These are phyloP conservation scores for Jacaranda copaia DNA, from an alignment of 257 asterid species.

Conservation along the genomic window DNA sequence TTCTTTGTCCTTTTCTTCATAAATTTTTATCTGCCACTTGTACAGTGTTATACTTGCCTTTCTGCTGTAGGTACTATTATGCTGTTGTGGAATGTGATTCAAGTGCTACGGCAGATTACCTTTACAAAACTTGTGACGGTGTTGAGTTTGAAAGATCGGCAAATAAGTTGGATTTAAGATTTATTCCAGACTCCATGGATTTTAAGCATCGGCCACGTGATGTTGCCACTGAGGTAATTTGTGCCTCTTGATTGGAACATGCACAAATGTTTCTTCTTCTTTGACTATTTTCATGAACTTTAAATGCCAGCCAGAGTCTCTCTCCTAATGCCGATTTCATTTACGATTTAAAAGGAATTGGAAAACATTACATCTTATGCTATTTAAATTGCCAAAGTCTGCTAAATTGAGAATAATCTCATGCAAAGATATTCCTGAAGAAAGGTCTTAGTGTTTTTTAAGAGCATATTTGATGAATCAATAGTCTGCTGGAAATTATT, in stretches of 20 bases:
- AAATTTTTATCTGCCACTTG: neutral
- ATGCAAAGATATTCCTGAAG: neutral
- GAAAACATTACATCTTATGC: neutral
- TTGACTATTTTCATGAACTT: conserved; percentile 4
- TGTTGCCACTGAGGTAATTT: conserved; percentile 80
- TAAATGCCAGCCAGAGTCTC: neutral
- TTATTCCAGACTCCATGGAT: conserved; percentile 90
- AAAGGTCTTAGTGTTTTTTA: neutral
- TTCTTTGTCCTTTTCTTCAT: neutral
- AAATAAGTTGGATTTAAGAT: conserved; percentile 88
- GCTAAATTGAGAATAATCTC: conserved; percentile 15
- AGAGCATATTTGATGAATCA: conserved; percentile 13
- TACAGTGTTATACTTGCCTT: conserved; percentile 13
- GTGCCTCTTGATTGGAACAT: conserved; percentile 10
- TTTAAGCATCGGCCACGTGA: conserved; percentile 89
- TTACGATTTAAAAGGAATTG: conserved; percentile 10
- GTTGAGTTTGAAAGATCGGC: conserved; percentile 94
- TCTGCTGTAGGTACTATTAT: conserved; percentile 73
- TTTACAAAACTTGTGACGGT: conserved; percentile 87
- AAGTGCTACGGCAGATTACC: conserved; percentile 86
- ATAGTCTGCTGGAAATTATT: neutral
- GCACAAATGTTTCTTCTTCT: neutral
- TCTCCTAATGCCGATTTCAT: neutral
- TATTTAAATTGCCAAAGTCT: conserved; percentile 1
- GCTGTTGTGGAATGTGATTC: conserved; percentile 96